Conservation (phyloP, 1,284 basidiomycete species). For the Melampsora larici-populina region DNA sequence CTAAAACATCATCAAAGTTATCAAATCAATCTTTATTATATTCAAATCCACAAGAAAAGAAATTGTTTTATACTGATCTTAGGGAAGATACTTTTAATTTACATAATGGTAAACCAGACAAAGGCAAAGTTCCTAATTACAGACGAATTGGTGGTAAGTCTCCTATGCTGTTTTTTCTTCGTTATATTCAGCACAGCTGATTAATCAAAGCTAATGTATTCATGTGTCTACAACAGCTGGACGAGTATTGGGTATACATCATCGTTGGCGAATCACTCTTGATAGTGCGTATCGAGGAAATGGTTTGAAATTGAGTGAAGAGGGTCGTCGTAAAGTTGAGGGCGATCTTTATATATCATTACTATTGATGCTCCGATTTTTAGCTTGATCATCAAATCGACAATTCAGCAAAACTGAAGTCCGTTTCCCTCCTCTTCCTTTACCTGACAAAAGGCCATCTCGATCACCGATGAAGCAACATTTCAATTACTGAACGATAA, state of each 20-base stretch:
- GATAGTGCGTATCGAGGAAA: constrained; percentile 29
- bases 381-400: neutral
- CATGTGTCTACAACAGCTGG: constrained; percentile 11
- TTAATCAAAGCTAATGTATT: neutral
- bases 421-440: neutral
- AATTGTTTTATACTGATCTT: constrained; percentile 21
- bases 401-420: neutral
- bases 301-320: constrained; percentile 25
- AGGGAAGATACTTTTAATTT: constrained; percentile 39
- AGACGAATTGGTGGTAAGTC: constrained; percentile 13
- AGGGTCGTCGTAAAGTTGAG: constrained; percentile 26
- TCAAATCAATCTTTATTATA: neutral
- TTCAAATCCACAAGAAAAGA: neutral
- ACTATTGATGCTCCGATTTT: neutral
- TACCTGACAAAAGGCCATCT: neutral
- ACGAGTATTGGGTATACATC: constrained; percentile 17
- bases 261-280: constrained; percentile 19
- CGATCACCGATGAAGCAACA: constrained; percentile 34
- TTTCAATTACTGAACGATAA: constrained; percentile 35
- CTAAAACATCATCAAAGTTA: neutral
- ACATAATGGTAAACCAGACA: constrained; percentile 25
- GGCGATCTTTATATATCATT: neutral
- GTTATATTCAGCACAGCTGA: no score
- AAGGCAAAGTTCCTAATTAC: constrained; percentile 28
- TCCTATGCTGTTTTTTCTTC: neutral